Conservation (phyloP, 2,329 filamentous ascomycete species). For the Aplosporella prunicola region DNA sequence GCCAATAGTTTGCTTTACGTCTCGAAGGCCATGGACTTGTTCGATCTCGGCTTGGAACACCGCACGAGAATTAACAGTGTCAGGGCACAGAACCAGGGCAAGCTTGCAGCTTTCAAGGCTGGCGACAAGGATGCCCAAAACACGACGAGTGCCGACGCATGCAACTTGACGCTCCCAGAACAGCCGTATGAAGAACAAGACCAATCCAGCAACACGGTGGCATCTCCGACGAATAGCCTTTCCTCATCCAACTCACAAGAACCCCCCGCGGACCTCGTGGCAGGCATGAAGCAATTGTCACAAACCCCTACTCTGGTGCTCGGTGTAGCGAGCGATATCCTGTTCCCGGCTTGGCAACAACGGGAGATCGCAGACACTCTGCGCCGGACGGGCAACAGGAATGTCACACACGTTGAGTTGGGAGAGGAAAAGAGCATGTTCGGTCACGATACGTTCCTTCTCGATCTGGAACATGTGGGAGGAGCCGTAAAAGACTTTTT, state of each 20-base stretch:
- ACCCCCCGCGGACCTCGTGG: conserved; percentile 70
- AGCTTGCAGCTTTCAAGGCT: conserved; percentile 41
- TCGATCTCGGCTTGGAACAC: conserved; percentile 71
- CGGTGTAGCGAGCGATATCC: conserved; percentile 88
- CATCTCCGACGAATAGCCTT: conserved; percentile 4
- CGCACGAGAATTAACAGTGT: conserved; percentile 55
- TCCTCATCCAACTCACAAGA: conserved; percentile 25
- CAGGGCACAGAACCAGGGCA: conserved; percentile 50
- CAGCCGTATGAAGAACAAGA: conserved; percentile 79
- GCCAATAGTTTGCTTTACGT: conserved; percentile 93
- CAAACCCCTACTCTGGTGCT: conserved; percentile 79
- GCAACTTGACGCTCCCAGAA: conserved; percentile 74
- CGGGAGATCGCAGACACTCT: conserved; percentile 83
- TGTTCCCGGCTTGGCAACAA: conserved; percentile 98
- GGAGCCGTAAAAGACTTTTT: conserved; percentile 74
- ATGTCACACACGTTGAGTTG: conserved; percentile 79
- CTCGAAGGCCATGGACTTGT: conserved; percentile 97
- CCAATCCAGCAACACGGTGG: conserved; percentile 27
- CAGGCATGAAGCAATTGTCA: conserved; percentile 60
- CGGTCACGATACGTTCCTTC: conserved; percentile 89
- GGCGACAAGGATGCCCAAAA: conserved; percentile 20
- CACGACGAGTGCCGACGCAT: conserved; percentile 39
- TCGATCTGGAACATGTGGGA: conserved; percentile 87
- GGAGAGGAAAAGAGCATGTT: conserved; percentile 92
- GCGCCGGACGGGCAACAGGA: conserved; percentile 64